Evolutionary conservation across 2,329 filamentous ascomycete genomes (phyloP).

Genomic region (Gaeumannomyces sp.): DNA sequence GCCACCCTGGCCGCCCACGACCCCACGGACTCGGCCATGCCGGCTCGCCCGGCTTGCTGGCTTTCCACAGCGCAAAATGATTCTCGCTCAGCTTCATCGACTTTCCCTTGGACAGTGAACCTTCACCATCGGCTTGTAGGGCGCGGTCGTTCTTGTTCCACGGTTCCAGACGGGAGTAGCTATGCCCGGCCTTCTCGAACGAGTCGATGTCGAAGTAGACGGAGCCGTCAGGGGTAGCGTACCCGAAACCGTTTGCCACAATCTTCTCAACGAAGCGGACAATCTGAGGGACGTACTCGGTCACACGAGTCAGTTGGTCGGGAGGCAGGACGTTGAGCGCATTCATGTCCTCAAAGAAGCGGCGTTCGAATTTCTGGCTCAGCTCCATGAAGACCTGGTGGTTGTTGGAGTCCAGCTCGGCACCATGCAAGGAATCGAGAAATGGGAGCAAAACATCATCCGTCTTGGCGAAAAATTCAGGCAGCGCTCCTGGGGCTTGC

Average conservation of each 20-base stretch:
- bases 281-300: conserved; percentile 62
- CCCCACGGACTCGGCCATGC: conserved; percentile 60
- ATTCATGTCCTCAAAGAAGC: conserved; percentile 64
- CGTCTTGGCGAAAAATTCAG: conserved; percentile 48
- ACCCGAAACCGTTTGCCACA: conserved; percentile 59
- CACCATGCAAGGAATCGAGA: conserved; percentile 52
- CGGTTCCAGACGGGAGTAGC: conserved; percentile 63
- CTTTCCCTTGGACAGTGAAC: conserved; percentile 51
- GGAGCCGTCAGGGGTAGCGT: conserved; percentile 55
- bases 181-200: conserved; percentile 58
- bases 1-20: conserved; percentile 65
- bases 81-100: conserved; percentile 55
- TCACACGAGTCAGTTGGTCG: conserved; percentile 59
- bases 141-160: conserved; percentile 61
- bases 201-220: conserved; percentile 68
- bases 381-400: conserved; percentile 62
- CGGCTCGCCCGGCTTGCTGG: conserved; percentile 44
- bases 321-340: conserved; percentile 60
- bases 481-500: conserved; percentile 12
- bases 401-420: conserved; percentile 51
- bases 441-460: conserved; percentile 60
- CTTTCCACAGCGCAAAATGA: conserved; percentile 64
- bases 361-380: conserved; percentile 57
- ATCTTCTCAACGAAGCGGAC: conserved; percentile 56
- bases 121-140: conserved; percentile 62